phyloP scores from a whole-genome alignment of 306 rosid genomes.

The Fagus sylvatica region DNA sequence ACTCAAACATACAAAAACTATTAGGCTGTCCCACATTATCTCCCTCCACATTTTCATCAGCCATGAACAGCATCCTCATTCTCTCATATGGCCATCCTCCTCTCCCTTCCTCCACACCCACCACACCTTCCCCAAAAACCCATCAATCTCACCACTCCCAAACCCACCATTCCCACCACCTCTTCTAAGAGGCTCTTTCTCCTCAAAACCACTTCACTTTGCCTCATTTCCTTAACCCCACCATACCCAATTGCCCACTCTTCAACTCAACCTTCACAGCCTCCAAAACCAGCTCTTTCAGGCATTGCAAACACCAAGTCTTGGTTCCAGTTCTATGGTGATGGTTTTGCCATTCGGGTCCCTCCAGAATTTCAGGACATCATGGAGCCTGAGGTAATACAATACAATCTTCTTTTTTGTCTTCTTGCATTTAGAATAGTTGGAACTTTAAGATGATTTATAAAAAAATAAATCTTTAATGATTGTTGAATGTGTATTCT shows the following conservation, averaged over 20 bases:
- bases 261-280: slow-evolving; percentile 29
- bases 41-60: slow-evolving; percentile 37
- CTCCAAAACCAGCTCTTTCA: slow-evolving; percentile 51
- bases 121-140: slow-evolving; percentile 36
- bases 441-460: neutral
- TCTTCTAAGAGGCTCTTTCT: slow-evolving; percentile 58
- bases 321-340: slow-evolving; percentile 82
- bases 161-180: slow-evolving; percentile 24
- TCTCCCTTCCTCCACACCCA: slow-evolving; percentile 46
- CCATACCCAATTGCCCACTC: slow-evolving; percentile 54
- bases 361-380: slow-evolving; percentile 89
- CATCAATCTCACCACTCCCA: slow-evolving; percentile 27
- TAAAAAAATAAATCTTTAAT: neutral
- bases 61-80: slow-evolving; percentile 40
- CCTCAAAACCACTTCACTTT: slow-evolving; percentile 56
- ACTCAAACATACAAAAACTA: neutral
- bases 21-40: slow-evolving; percentile 36
- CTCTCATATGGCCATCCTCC: slow-evolving; percentile 69
- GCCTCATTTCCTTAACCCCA: slow-evolving; percentile 43
- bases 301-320: slow-evolving; percentile 63
- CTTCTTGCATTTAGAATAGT: neutral
- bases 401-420: neutral
- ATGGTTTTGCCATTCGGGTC: slow-evolving; percentile 89
- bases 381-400: slow-evolving; percentile 67
- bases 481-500: neutral